Evolutionary conservation across 768 basidiomycete species (phyloP).

Genomic region (Leucocoprinus sp.): DNA sequence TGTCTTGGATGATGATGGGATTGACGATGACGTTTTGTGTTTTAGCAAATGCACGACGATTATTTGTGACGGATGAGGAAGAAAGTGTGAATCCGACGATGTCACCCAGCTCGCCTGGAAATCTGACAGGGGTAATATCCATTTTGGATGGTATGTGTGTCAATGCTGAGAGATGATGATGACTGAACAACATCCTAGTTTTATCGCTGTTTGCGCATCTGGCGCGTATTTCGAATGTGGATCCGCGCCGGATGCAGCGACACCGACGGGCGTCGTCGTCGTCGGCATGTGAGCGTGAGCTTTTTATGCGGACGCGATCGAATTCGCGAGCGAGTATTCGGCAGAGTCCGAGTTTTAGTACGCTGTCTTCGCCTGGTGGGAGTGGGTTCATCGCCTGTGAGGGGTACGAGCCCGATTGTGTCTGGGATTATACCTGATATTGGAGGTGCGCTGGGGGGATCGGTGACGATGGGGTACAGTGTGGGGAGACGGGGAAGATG

Average conservation of each 20-base stretch:
- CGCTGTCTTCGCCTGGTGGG: constrained; percentile 11
- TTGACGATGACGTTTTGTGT: background rate
- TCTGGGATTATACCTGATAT: constrained; percentile 20
- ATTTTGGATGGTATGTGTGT: constrained; percentile 63
- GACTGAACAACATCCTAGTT: constrained; percentile 31
- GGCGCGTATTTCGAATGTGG: constrained; percentile 65
- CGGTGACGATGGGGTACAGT: constrained; percentile 2
- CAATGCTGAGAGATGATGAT: background rate
- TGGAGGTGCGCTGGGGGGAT: constrained; percentile 20
- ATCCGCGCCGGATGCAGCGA: constrained; percentile 71
- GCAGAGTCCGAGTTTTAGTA: constrained; percentile 23
- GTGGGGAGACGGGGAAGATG: constrained; percentile 12
- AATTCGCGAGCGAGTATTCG: constrained; percentile 30
- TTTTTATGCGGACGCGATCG: constrained; percentile 30
- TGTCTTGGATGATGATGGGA: constrained; percentile 8
- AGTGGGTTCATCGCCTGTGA: background rate
- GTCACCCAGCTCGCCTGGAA: constrained; percentile 33
- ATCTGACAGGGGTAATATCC: constrained; percentile 70
- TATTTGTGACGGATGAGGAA: constrained; percentile 68
- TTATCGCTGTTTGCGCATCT: constrained; percentile 72
- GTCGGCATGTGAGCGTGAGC: constrained; percentile 44
- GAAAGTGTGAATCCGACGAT: constrained; percentile 41
- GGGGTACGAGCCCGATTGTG: background rate
- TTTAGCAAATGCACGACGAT: constrained; percentile 68
- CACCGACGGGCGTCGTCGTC: constrained; percentile 73